Conservation (phyloP, 768 basidiomycete genomes). For the Zangia roseola region DNA sequence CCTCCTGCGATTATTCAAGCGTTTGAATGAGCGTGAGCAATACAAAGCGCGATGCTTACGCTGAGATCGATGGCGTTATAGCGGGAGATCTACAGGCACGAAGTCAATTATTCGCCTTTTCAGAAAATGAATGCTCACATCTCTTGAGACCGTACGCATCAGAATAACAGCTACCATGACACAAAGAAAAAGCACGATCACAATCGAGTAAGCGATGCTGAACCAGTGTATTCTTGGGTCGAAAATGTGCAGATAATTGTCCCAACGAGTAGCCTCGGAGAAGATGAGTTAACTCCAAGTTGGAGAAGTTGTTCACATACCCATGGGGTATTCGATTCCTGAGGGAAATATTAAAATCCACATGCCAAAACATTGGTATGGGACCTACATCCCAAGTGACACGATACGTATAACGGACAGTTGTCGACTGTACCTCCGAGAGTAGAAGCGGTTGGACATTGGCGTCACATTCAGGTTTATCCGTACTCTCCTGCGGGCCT, state of each 20-base stretch:
- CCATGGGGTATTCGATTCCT: conserved; percentile 89
- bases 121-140: conserved; percentile 48
- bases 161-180: conserved; percentile 93
- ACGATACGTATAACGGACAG: conserved; percentile 82
- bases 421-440: conserved; percentile 56
- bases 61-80: conserved; percentile 94
- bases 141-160: conserved; percentile 80
- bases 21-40: background rate
- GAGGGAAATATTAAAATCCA: conserved; percentile 3
- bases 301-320: conserved; percentile 33
- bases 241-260: conserved; percentile 91
- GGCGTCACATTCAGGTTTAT: conserved; percentile 50
- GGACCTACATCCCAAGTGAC: conserved; percentile 78
- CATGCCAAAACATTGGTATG: background rate
- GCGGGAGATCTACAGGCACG: conserved; percentile 36
- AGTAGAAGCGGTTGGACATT: conserved; percentile 52
- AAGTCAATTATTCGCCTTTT: background rate
- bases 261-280: conserved; percentile 88
- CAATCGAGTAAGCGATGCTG: conserved; percentile 87
- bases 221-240: conserved; percentile 97
- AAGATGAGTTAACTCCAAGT: conserved; percentile 9
- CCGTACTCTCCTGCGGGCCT: conserved; percentile 47
- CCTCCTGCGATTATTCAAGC: conserved; percentile 53
- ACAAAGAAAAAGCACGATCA: conserved; percentile 89
- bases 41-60: conserved; percentile 41